Conservation (phyloP, 306 rosid species). For the Cucurbita ficifolia region DNA sequence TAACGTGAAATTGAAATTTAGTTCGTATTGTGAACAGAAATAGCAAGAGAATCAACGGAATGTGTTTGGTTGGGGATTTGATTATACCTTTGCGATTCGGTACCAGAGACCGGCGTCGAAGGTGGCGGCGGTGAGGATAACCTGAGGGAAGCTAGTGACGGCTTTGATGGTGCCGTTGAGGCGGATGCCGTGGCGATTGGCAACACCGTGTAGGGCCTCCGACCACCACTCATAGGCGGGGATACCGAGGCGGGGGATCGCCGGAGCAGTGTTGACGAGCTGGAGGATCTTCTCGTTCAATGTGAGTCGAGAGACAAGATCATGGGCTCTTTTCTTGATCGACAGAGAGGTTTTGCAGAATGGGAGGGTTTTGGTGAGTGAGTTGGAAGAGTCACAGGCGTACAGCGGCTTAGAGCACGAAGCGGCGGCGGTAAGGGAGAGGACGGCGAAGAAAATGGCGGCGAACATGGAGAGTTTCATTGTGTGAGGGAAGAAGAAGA, state of each 20-base stretch:
- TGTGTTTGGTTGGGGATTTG: background rate
- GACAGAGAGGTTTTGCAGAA: constrained; percentile 57
- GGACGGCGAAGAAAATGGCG: background rate
- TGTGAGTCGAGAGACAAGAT: constrained; percentile 75
- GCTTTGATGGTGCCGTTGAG: constrained; percentile 27
- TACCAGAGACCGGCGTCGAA: constrained; percentile 74
- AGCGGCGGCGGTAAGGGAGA: constrained; percentile 4
- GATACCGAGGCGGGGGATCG: constrained; percentile 78
- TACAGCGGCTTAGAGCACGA: constrained; percentile 43
- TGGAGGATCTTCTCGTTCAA: constrained; percentile 79
- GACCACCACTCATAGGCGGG: constrained; percentile 86
- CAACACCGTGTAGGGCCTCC: constrained; percentile 78
- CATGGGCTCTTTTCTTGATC: constrained; percentile 27
- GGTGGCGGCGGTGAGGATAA: constrained; percentile 72
- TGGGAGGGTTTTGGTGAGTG: constrained; percentile 41
- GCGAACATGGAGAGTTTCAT: background rate
- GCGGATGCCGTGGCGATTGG: constrained; percentile 29
- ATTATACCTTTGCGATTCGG: constrained; percentile 44
- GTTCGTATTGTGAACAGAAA: background rate
- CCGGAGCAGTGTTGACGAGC: constrained; percentile 66
- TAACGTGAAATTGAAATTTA: background rate
- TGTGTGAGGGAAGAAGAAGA: background rate
- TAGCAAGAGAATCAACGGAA: background rate
- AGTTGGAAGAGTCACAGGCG: constrained; percentile 60
- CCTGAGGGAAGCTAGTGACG: constrained; percentile 94